phyloP scores from a whole-genome alignment of 768 basidiomycete genomes.

The Rhizopogon roseolus region DNA sequence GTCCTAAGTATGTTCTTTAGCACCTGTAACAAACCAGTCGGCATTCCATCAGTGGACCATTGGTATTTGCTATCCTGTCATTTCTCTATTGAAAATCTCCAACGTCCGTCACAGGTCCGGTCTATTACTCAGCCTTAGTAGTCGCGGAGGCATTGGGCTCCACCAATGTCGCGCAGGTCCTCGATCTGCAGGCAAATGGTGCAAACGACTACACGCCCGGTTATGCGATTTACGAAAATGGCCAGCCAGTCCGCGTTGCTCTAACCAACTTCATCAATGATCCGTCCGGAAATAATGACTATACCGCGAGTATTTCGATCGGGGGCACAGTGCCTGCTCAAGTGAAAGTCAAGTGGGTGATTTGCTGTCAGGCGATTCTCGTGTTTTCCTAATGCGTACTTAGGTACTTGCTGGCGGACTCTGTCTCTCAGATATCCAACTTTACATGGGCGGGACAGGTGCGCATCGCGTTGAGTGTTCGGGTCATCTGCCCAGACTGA shows the following conservation, averaged over 20 bases:
- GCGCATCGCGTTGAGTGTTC: constrained; percentile 5
- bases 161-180: constrained; percentile 56
- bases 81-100: not conserved
- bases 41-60: constrained; percentile 66
- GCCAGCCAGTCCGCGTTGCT: constrained; percentile 53
- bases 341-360: constrained; percentile 50
- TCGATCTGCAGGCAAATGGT: constrained; percentile 55
- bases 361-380: not conserved
- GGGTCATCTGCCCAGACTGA: not conserved
- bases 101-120: constrained; percentile 28
- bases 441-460: constrained; percentile 81
- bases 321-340: constrained; percentile 40
- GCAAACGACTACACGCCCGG: constrained; percentile 56
- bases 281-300: constrained; percentile 46
- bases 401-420: constrained; percentile 53
- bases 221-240: constrained; percentile 67
- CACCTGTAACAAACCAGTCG: constrained; percentile 52
- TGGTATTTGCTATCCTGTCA: constrained; percentile 15
- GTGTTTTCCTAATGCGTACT: not conserved
- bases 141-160: constrained; percentile 69
- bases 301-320: constrained; percentile 46
- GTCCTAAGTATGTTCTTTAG: constrained; percentile 23
- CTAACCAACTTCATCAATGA: constrained; percentile 75
- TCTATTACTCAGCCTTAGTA: constrained; percentile 71
- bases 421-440: constrained; percentile 56